These are phyloP conservation scores for Fusarium devonianum DNA, from an alignment of 2,329 filamentous ascomycete species.

Conservation along the genomic window DNA sequence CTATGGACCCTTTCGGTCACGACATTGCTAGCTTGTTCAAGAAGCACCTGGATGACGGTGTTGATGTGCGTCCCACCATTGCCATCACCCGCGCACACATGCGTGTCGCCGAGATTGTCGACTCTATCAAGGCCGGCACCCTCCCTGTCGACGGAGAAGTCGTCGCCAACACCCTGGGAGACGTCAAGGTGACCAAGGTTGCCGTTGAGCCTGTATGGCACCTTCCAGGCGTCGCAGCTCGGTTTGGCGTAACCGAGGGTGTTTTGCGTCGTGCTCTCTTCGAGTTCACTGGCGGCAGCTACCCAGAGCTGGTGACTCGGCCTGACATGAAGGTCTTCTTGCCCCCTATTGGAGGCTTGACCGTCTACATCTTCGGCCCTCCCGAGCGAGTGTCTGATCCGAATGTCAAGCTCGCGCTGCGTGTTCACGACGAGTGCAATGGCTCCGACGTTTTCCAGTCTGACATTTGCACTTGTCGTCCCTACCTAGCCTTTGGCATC, in stretches of 20 bases:
- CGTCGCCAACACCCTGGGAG: constrained; percentile 81
- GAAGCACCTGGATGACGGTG: constrained; percentile 78
- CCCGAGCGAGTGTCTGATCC: constrained; percentile 93
- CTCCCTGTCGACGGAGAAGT: constrained; percentile 92
- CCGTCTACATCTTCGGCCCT: constrained; percentile 96
- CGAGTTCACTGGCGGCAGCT: constrained; percentile 94
- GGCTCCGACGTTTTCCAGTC: constrained; percentile 97
- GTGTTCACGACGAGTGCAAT: constrained; percentile 87
- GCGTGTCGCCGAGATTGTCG: constrained; percentile 60
- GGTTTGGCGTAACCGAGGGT: constrained; percentile 82
- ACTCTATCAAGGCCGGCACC: constrained; percentile 48
- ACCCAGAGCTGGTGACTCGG: constrained; percentile 94
- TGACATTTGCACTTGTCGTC: constrained; percentile 95
- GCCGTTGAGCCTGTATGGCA: constrained; percentile 96
- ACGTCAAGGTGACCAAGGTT: constrained; percentile 93
- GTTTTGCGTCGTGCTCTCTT: constrained; percentile 86
- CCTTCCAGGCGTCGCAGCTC: constrained; percentile 84
- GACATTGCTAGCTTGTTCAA: constrained; percentile 84
- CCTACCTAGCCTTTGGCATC: constrained; percentile 95
- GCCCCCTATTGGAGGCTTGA: constrained; percentile 91
- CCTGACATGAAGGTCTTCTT: constrained; percentile 95
- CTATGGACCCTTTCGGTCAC: constrained; percentile 97
- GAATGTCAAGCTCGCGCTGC: constrained; percentile 78
- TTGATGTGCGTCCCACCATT: constrained; percentile 89
- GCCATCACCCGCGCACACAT: constrained; percentile 93